Evolutionary conservation across 768 basidiomycete species (phyloP).

Genomic region (Boletus vinaceobasis): DNA sequence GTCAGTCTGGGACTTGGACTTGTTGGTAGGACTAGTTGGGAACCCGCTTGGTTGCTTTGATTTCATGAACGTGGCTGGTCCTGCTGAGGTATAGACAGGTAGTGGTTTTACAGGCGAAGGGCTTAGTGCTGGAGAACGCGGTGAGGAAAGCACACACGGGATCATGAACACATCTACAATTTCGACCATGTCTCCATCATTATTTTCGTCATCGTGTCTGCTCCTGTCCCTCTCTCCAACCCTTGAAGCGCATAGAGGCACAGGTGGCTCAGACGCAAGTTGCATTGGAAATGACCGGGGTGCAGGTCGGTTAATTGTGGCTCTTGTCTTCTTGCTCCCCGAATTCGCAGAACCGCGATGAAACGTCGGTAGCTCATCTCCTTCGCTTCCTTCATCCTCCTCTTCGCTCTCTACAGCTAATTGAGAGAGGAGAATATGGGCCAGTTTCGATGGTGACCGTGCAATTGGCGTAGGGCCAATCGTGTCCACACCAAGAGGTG

Average conservation of each 20-base stretch:
- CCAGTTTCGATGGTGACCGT: constrained; percentile 14
- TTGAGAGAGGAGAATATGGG: constrained; percentile 7
- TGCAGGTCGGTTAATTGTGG: background rate
- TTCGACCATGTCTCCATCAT: constrained; percentile 1
- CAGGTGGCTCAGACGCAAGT: background rate
- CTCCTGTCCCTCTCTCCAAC: background rate
- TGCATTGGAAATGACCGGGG: constrained; percentile 30
- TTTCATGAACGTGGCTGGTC: background rate
- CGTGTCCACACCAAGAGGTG: background rate
- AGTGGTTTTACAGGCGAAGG: constrained; percentile 7
- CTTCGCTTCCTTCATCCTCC: constrained; percentile 8
- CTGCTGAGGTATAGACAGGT: background rate
- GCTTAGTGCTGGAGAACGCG: constrained; percentile 19
- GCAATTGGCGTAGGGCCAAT: background rate
- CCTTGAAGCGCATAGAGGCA: background rate
- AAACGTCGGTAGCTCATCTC: constrained; percentile 19
- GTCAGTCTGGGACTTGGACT: background rate
- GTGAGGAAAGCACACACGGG: no score
- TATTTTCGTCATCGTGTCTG: background rate
- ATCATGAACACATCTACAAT: constrained; percentile 22
- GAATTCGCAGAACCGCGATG: constrained; percentile 9
- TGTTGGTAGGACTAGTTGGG: constrained; percentile 14
- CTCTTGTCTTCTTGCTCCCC: background rate
- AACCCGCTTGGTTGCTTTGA: constrained; percentile 1
- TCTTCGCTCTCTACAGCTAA: constrained; percentile 9